phyloP scores from a whole-genome alignment of 2,329 filamentous ascomycete species.

The Apiospora koreana region DNA sequence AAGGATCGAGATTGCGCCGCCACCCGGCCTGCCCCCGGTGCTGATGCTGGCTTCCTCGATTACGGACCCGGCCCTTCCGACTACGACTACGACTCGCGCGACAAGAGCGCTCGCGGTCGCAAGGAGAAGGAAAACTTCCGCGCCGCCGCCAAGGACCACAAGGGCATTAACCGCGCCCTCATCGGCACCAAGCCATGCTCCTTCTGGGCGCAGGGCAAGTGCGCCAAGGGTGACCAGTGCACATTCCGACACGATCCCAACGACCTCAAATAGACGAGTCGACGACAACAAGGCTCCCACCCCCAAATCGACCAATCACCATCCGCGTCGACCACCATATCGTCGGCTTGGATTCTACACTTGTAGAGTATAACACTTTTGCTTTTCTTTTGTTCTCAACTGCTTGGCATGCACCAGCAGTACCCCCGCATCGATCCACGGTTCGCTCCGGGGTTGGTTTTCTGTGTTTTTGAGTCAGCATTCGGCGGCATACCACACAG shows the following conservation, averaged over 20 bases:
- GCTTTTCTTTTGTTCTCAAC: not conserved
- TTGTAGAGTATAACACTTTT: not conserved
- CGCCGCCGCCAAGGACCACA: slow-evolving; percentile 30
- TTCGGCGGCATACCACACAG: not conserved
- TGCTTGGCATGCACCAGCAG: not conserved
- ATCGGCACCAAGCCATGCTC: slow-evolving; percentile 69
- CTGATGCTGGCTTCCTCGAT: slow-evolving; percentile 12
- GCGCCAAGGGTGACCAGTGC: slow-evolving; percentile 72
- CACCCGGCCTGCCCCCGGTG: not conserved
- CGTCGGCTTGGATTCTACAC: not conserved
- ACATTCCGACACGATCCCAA: slow-evolving; percentile 67
- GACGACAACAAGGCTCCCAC: not conserved
- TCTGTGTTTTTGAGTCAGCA: not conserved
- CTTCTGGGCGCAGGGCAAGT: slow-evolving; percentile 71
- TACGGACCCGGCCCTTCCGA: slow-evolving; percentile 15
- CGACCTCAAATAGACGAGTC: slow-evolving; percentile 26
- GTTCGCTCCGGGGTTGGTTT: not conserved
- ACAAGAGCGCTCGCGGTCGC: slow-evolving; percentile 41
- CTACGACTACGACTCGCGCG: slow-evolving; percentile 30
- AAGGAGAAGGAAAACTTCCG: slow-evolving; percentile 17
- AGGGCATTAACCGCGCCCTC: slow-evolving; percentile 55
- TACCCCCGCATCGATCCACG: not conserved
- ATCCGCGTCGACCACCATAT: no score
- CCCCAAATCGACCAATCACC: not conserved
- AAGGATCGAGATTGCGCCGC: slow-evolving; percentile 36